Base-by-base conservation (phyloP, 2,329 filamentous ascomycete species). In the Colletotrichum lupini region DNA sequence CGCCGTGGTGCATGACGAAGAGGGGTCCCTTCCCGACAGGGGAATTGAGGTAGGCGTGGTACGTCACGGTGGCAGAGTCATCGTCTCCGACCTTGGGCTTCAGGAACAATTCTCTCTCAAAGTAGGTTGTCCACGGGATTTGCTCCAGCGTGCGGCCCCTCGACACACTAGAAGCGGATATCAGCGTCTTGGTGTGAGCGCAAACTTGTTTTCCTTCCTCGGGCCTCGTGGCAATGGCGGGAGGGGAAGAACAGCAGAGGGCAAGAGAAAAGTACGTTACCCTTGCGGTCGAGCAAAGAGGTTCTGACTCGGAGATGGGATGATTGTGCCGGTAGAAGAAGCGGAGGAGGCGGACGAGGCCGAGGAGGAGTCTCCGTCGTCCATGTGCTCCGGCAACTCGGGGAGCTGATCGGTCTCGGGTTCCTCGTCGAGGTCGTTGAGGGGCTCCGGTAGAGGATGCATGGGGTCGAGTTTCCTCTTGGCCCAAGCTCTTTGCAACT, bases 1-100 rank as follows among this genome's bases (percentile, higher is more conserved):
- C 97, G 52, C 97, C 97, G 83, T 99, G 97, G 80, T 99, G 97
- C 83, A 94, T 94, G 73, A 98, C 93, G 82, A 99, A 95, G 5
- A 99, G 86, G 0, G 96, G 95, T 0, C 93, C 94, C 74, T 89
- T 88, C 49, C 88, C 91, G 55, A 88, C 88, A 9, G 96, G 95
- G 1, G 95, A 95, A 24, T 92, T 98, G 56, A 98, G 87, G 82
- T 98, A 98, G 70, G 91, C 94, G 85, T 99, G 97, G 80, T 95
- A 93, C 64, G 87, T 90, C 55, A 94, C 89, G 26, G 84, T 76
- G 14, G 81, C 19, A 14, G 56, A 19, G 12, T 22, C 78, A 12
- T 82, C 81, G 14, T 26, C 37, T 2, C 4, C 61, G 28, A 46
- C 57, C 16, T 19, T 37, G 64, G 86, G 84, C 70, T 89, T 86